Conservation (phyloP, 495 filamentous ascomycete genomes). For the Margaritispora aquatica region DNA sequence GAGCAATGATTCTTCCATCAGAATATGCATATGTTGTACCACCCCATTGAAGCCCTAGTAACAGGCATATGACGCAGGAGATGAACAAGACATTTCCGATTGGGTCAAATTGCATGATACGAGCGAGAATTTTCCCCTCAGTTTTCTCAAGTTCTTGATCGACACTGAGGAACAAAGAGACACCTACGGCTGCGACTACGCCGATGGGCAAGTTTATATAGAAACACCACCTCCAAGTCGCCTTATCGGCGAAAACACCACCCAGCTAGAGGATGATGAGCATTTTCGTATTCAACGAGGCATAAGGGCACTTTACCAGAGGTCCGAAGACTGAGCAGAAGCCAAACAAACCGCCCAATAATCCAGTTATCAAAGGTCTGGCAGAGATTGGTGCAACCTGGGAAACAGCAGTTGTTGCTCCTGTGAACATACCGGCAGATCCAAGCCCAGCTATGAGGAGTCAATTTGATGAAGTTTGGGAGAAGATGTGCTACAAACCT, state of each 20-base stretch:
- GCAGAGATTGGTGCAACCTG: conserved; percentile 55
- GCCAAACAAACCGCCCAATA: conserved; percentile 42
- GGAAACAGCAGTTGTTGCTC: conserved; percentile 13
- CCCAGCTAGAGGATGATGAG: conserved; percentile 43
- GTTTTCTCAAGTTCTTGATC: conserved; percentile 12
- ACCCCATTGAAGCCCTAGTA: conserved; percentile 46
- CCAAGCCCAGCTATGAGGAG: conserved; percentile 56
- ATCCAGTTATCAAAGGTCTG: conserved; percentile 51
- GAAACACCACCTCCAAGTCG: conserved; percentile 3
- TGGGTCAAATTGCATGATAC: conserved; percentile 52
- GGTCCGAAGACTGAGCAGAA: conserved; percentile 35
- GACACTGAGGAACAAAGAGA: conserved; percentile 37
- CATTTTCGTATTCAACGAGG: conserved; percentile 35
- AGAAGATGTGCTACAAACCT: no score
- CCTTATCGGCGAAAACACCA: neutral
- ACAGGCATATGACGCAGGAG: conserved; percentile 13
- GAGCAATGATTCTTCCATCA: conserved; percentile 51
- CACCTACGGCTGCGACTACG: conserved; percentile 31
- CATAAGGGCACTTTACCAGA: conserved; percentile 48
- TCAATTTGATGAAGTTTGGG: no score
- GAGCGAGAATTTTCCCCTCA: conserved; percentile 19
- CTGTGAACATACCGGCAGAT: conserved; percentile 44
- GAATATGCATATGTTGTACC: conserved; percentile 37
- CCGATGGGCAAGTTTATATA: conserved; percentile 40
- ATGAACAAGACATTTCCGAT: conserved; percentile 60